Evolutionary conservation across 345 rosid species (phyloP).

Genomic region (sweet orange (Citrus sinensis)): DNA sequence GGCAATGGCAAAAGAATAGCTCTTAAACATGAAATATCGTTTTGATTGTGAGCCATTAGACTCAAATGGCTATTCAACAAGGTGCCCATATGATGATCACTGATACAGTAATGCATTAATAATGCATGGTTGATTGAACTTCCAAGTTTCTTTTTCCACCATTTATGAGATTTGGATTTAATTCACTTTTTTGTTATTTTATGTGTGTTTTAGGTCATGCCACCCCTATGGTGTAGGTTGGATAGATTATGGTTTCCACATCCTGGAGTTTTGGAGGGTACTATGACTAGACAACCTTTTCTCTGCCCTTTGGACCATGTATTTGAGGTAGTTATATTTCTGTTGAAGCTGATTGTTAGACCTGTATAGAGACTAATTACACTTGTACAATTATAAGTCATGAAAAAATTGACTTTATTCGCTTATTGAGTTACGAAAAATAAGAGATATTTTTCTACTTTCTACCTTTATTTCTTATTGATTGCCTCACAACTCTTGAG

Average conservation of each 20-base stretch:
- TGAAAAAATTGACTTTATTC: too few relatives aligned
- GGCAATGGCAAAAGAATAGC: background rate
- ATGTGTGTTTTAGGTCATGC: slow-evolving; percentile 68
- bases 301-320: slow-evolving; percentile 97
- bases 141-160: background rate
- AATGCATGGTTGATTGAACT: background rate
- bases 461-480: background rate
- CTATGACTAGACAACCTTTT: slow-evolving; percentile 93
- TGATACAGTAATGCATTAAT: background rate
- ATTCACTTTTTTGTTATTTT: slow-evolving; percentile 16
- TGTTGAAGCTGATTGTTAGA: slow-evolving; percentile 4
- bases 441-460: background rate
- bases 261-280: slow-evolving; percentile 86
- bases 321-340: slow-evolving; percentile 61
- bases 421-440: too few relatives aligned
- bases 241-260: slow-evolving; percentile 98
- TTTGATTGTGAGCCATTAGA: background rate
- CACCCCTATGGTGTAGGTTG: slow-evolving; percentile 98
- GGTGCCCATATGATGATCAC: background rate
- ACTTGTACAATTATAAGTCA: too few relatives aligned
- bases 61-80: background rate
- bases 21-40: background rate
- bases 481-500: background rate
- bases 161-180: background rate
- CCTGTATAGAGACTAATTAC: background rate